A percentile compares a stretch with the other conserved stretches of the same genome.
phyloP scores from a whole-genome alignment of 352 stramenopile species.

The Aphanomyces stellatus region DNA sequence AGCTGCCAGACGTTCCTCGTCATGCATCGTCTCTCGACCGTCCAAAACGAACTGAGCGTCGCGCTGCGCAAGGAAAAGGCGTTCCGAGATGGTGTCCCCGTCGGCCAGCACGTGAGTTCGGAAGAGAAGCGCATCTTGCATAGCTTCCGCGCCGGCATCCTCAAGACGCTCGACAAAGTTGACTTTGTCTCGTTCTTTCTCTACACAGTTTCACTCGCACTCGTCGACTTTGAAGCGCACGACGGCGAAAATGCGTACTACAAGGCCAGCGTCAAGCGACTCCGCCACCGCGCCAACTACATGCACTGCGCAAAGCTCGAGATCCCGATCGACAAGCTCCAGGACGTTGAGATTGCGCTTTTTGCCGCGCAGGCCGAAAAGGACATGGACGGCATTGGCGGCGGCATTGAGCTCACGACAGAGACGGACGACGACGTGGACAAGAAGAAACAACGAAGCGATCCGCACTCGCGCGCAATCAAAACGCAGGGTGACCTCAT shows the following conservation, averaged over 20 bases:
- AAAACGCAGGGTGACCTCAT: conserved; percentile 3
- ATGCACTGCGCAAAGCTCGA: conserved; percentile 10
- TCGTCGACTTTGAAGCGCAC: not conserved
- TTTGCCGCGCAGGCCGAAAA: not conserved
- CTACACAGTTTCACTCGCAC: conserved; percentile 1
- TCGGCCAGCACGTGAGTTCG: not conserved
- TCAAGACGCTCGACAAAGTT: conserved; percentile 9
- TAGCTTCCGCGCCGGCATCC: conserved; percentile 1
- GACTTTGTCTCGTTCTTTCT: conserved; percentile 16
- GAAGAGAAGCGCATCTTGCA: conserved; percentile 16
- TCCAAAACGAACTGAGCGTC: conserved; percentile 1
- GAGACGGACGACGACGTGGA: not conserved
- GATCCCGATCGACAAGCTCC: conserved; percentile 15
- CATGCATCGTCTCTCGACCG: conserved; percentile 13
- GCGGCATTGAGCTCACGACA: too few species aligned
- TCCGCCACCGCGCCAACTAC: conserved; percentile 1
- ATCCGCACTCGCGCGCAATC: too few species aligned
- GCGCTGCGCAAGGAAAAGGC: not conserved
- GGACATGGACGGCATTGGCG: not conserved
- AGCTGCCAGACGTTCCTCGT: conserved; percentile 17
- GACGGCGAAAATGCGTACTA: conserved; percentile 5
- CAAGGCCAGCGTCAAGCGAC: not conserved
- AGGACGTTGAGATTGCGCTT: conserved; percentile 4
- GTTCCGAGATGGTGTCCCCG: not conserved
- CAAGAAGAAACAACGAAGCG: not conserved